These are phyloP conservation scores for Trichoderma asperellum DNA, from an alignment of 2,329 filamentous ascomycete genomes.

Conservation along the genomic window DNA sequence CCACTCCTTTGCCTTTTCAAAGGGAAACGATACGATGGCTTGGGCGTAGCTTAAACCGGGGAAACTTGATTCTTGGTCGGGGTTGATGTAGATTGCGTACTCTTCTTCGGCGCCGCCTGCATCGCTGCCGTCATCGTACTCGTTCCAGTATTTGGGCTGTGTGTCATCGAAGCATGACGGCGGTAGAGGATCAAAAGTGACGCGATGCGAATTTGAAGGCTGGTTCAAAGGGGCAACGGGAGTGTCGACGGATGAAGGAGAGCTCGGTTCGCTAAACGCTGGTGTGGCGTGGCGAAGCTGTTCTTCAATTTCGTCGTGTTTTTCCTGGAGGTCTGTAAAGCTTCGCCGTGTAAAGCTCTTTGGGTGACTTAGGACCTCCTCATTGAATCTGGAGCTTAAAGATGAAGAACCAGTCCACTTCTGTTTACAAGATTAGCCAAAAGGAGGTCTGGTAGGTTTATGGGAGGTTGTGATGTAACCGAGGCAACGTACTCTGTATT, in stretches of 20 bases:
- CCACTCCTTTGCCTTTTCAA: conserved; percentile 58
- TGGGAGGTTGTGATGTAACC: background rate
- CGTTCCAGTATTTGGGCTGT: conserved; percentile 73
- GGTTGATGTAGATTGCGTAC: conserved; percentile 77
- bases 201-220: conserved; percentile 27
- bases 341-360: conserved; percentile 74
- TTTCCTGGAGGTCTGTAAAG: conserved; percentile 56
- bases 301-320: conserved; percentile 55
- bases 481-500: conserved; percentile 64
- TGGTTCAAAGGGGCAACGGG: conserved; percentile 21
- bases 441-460: background rate
- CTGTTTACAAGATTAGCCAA: conserved; percentile 41
- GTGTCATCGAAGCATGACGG: conserved; percentile 36
- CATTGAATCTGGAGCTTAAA: conserved; percentile 67
- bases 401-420: conserved; percentile 80
- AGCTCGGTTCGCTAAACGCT: conserved; percentile 45
- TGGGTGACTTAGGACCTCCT: conserved; percentile 65
- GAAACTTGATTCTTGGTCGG: conserved; percentile 63
- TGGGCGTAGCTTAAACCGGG: conserved; percentile 66
- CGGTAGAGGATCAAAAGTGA: conserved; percentile 41
- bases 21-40: conserved; percentile 53
- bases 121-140: conserved; percentile 83
- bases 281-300: conserved; percentile 53
- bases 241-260: conserved; percentile 41
- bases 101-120: conserved; percentile 60